These are phyloP conservation scores for Diplodia seriata DNA, from an alignment of 2,329 filamentous ascomycete species.

Conservation along the genomic window DNA sequence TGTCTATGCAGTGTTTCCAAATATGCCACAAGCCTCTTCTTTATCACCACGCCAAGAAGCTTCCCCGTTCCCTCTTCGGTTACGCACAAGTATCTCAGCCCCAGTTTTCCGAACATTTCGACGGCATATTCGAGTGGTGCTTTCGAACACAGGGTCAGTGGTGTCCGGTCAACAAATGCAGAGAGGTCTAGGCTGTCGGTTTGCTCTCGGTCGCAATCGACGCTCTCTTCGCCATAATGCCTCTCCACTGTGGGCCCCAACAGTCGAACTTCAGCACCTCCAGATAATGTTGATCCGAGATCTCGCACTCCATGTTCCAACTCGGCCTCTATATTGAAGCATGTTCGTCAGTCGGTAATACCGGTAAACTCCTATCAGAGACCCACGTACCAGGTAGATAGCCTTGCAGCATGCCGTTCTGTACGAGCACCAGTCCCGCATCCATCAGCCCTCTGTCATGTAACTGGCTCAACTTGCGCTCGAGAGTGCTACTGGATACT, in stretches of 20 bases:
- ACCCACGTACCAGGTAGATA: conserved; percentile 54
- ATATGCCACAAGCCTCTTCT: conserved; percentile 64
- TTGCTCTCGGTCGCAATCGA: conserved; percentile 33
- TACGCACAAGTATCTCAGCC: conserved; percentile 61
- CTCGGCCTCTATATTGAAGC: conserved; percentile 51
- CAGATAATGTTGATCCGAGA: conserved; percentile 44
- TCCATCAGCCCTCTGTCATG: conserved; percentile 62
- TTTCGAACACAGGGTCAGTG: conserved; percentile 57
- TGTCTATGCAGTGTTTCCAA: conserved; percentile 51
- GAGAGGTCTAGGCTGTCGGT: conserved; percentile 52
- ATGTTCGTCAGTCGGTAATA: not conserved
- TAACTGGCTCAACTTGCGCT: conserved; percentile 56
- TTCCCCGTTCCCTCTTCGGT: conserved; percentile 59
- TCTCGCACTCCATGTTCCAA: conserved; percentile 58
- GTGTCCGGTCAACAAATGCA: conserved; percentile 62
- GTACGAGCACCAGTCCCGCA: conserved; percentile 63
- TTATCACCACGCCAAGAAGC: conserved; percentile 63
- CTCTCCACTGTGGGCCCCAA: conserved; percentile 44
- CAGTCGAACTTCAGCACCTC: conserved; percentile 47
- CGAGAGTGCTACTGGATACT: conserved; percentile 52
- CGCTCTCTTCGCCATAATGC: conserved; percentile 37
- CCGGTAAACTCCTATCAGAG: conserved; percentile 31
- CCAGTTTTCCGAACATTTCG: conserved; percentile 66
- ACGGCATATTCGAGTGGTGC: conserved; percentile 66
- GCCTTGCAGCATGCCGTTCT: conserved; percentile 58